Base-by-base conservation (phyloP, 2,329 filamentous ascomycete genomes). In the Cryphonectria carpinicola region DNA sequence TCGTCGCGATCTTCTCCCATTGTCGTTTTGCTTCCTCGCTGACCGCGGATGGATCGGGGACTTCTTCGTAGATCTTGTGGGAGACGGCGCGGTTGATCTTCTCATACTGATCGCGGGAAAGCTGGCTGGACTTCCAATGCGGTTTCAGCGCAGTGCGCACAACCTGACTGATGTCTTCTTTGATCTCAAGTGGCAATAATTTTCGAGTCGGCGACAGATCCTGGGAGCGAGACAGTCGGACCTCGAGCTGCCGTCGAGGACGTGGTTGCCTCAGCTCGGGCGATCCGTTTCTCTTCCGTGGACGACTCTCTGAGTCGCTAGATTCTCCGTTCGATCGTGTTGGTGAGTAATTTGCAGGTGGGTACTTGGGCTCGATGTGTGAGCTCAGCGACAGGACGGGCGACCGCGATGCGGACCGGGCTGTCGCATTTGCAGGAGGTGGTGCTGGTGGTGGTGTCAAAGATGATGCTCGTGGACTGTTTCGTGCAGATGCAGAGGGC, bases 31-130 rank as follows among this genome's bases (percentile, higher is more conserved):
- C 88, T 39, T 89, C 87, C 32, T 91, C 86, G 76, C 92, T 88
- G 41, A 96, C 85, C 35, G 84, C 81, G 28, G 85, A 81, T 19
- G 85, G 84, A 72, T 86, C 83, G 64, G 84, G 83, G 62, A 88
- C 84, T 72, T 89, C 87, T 74, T 90, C 94, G 81, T 99, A 99
- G 71, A 99, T 84, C 82, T 92, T 93, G 70, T 94, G 91, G 58
- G 94, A 98, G 46, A 98, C 90, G 72, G 92, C 91, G 73, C 94
- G 91, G 79, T 98, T 98, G 81, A 98, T 97, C 70, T 90, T 89
- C 3, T 93, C 95, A 80, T 97, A 99, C 80, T 98, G 92, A 71
- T 97, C 93, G 75, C 94, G 93, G 25, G 91, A 94, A 73, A 98
- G 87, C 73, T 91, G 88, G 75, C 92, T 91, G 58, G 91, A 91